phyloP scores from a whole-genome alignment of 2,329 filamentous ascomycete genomes.

The Aspergillus novoparasiticus region DNA sequence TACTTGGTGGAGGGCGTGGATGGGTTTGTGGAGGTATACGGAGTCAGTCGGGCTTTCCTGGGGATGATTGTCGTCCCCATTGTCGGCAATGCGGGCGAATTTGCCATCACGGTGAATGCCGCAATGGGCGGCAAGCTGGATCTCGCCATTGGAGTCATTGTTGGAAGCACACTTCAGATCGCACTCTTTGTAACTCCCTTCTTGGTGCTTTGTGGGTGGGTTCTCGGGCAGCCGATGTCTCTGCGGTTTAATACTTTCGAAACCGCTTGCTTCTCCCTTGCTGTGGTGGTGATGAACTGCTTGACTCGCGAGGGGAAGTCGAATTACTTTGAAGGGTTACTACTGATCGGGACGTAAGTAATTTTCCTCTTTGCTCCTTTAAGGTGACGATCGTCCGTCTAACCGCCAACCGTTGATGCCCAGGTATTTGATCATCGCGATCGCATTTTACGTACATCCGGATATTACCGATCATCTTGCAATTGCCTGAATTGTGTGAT shows the following conservation, averaged over 20 bases:
- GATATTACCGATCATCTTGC: conserved; percentile 4
- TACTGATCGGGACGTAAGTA: conserved; percentile 24
- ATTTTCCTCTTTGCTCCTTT: not conserved
- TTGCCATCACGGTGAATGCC: conserved; percentile 58
- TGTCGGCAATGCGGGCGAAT: conserved; percentile 60
- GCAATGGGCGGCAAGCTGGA: conserved; percentile 62
- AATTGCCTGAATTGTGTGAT: not conserved
- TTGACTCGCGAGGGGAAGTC: conserved; percentile 23
- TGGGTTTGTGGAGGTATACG: conserved; percentile 53
- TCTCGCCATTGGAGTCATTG: conserved; percentile 57
- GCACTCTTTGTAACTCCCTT: conserved; percentile 60
- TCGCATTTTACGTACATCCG: conserved; percentile 23
- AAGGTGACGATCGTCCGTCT: not conserved
- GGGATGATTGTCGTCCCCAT: conserved; percentile 60
- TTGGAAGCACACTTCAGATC: conserved; percentile 59
- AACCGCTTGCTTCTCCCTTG: conserved; percentile 22
- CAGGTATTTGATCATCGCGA: conserved; percentile 23
- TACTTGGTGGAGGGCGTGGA: conserved; percentile 58
- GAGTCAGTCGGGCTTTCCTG: conserved; percentile 60
- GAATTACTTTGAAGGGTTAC: conserved; percentile 23
- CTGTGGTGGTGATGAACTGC: conserved; percentile 25
- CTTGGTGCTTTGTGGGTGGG: conserved; percentile 60
- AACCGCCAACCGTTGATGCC: not conserved
- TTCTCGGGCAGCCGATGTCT: conserved; percentile 53
- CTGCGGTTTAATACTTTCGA: conserved; percentile 23